These are phyloP conservation scores for Sclerotinia nivalis DNA, from an alignment of 2,329 filamentous ascomycete genomes.

Conservation along the genomic window DNA sequence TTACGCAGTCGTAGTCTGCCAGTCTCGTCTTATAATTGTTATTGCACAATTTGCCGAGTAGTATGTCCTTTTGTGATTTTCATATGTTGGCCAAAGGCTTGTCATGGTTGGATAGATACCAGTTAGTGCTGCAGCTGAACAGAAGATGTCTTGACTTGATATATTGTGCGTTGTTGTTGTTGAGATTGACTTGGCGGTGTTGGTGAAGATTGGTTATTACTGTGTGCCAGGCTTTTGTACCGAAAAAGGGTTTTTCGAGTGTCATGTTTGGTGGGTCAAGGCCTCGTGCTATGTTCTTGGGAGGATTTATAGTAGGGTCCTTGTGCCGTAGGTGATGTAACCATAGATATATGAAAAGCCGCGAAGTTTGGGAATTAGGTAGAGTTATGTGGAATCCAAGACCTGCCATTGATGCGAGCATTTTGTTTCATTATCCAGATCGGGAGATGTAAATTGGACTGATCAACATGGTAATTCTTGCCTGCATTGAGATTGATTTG, in stretches of 20 bases:
- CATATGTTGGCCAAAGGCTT: background rate
- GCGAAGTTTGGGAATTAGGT: background rate
- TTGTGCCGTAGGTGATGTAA: background rate
- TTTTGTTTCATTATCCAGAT: background rate
- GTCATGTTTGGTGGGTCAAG: background rate
- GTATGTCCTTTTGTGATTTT: background rate
- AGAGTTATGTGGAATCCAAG: too few relatives aligned
- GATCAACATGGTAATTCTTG: background rate
- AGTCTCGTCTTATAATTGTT: too few relatives aligned
- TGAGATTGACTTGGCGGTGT: background rate
- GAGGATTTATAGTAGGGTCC: background rate
- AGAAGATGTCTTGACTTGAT: background rate
- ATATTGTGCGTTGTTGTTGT: background rate
- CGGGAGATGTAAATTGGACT: background rate
- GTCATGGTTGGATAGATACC: background rate
- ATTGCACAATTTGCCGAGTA: too few relatives aligned
- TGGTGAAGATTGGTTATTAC: background rate
- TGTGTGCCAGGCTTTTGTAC: background rate
- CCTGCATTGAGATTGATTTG: background rate
- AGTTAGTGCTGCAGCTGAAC: background rate
- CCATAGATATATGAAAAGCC: background rate
- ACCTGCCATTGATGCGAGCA: background rate
- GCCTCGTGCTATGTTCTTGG: background rate
- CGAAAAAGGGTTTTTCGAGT: too few relatives aligned
- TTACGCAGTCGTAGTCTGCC: too few relatives aligned